Conservation (phyloP, 2,329 filamentous ascomycete species). For the Sphaerulina populicola region DNA sequence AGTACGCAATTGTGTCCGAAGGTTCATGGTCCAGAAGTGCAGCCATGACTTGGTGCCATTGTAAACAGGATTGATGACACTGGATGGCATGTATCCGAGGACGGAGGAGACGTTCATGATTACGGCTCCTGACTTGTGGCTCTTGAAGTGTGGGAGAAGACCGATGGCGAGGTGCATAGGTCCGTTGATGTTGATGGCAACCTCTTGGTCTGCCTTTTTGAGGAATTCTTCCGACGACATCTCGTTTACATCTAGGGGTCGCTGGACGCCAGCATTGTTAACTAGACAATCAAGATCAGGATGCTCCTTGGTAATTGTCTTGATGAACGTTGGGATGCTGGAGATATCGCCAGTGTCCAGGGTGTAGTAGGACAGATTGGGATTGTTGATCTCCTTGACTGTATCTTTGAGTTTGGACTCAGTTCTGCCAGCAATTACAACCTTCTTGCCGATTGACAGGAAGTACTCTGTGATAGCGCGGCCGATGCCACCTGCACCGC, state of each 20-base stretch:
- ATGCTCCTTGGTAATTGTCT: slow-evolving; percentile 42
- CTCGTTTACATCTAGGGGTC: slow-evolving; percentile 43
- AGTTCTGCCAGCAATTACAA: slow-evolving; percentile 49
- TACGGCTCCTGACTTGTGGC: slow-evolving; percentile 34
- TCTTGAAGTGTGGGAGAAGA: slow-evolving; percentile 45
- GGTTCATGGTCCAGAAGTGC: slow-evolving; percentile 50
- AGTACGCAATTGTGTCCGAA: slow-evolving; percentile 44
- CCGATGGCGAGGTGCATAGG: slow-evolving; percentile 49
- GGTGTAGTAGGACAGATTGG: slow-evolving; percentile 43
- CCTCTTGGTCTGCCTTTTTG: slow-evolving; percentile 47
- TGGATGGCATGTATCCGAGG: slow-evolving; percentile 47
- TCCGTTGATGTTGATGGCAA: slow-evolving; percentile 51
- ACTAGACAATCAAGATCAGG: slow-evolving; percentile 51
- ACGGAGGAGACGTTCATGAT: slow-evolving; percentile 50
- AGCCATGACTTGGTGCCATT: slow-evolving; percentile 53
- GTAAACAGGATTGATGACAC: slow-evolving; percentile 50
- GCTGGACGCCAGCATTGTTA: slow-evolving; percentile 53
- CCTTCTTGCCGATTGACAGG: slow-evolving; percentile 42
- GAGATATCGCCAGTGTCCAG: slow-evolving; percentile 44
- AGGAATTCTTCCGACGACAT: slow-evolving; percentile 38
- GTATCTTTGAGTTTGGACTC: slow-evolving; percentile 46
- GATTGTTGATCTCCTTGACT: slow-evolving; percentile 37
- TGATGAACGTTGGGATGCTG: slow-evolving; percentile 41
- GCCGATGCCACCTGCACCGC: slow-evolving; percentile 48
- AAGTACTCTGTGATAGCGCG: slow-evolving; percentile 43